phyloP scores from a whole-genome alignment of 1,139 yeast species.

The Yamadazyma aaseri region DNA sequence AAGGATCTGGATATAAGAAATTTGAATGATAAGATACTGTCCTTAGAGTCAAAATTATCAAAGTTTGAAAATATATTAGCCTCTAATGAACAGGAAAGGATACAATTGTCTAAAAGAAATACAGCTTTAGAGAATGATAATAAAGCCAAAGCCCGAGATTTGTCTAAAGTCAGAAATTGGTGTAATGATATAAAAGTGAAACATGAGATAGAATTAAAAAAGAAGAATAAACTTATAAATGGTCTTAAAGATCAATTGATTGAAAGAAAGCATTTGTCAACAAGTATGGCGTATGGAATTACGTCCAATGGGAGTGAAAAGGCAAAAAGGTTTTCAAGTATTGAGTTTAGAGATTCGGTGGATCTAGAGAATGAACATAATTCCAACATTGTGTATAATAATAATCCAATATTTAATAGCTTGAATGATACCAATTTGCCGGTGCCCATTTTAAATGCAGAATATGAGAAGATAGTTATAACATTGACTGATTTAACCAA shows the following conservation, averaged over 20 bases:
- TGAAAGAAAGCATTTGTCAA: slow-evolving; percentile 33
- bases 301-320: slow-evolving; percentile 1
- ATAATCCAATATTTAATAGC: slow-evolving; percentile 28
- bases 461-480: slow-evolving; percentile 37
- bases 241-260: slow-evolving; percentile 40
- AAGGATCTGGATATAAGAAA: slow-evolving; percentile 32
- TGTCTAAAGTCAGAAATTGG: slow-evolving; percentile 28
- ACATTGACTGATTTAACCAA: slow-evolving; percentile 41
- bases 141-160: slow-evolving; percentile 30
- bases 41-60: slow-evolving; percentile 21
- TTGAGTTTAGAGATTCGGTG: background rate
- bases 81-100: slow-evolving; percentile 14
- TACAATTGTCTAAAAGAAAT: slow-evolving; percentile 18
- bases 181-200: slow-evolving; percentile 33
- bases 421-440: slow-evolving; percentile 21
- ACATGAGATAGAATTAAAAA: slow-evolving; percentile 42
- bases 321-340: background rate
- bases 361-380: slow-evolving; percentile 14
- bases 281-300: slow-evolving; percentile 31
- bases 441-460: slow-evolving; percentile 25
- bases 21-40: slow-evolving; percentile 23
- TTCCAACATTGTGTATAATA: slow-evolving; percentile 31
- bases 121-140: slow-evolving; percentile 23
- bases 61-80: slow-evolving; percentile 10
- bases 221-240: slow-evolving; percentile 35